Percentiles rank a stretch among this genome's conserved stretches.
Conservation (phyloP, 306 rosid genomes). For the Gynostemma pentaphyllum region DNA sequence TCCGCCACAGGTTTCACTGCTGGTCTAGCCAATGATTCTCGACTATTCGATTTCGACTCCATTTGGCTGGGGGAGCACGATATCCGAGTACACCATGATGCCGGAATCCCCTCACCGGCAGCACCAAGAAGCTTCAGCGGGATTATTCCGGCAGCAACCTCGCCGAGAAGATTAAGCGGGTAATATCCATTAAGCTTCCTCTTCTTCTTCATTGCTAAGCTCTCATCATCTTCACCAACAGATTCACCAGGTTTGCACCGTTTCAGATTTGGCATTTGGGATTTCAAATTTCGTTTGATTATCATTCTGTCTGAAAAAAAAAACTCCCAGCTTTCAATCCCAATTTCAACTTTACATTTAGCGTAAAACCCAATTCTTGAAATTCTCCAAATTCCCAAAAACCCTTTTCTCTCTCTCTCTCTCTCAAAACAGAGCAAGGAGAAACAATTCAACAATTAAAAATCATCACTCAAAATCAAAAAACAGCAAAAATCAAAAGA, state of each 20-base stretch:
- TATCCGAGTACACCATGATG: slow-evolving; percentile 56
- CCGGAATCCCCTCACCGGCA: slow-evolving; percentile 48
- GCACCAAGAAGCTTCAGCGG: slow-evolving; percentile 55
- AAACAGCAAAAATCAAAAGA: slow-evolving; percentile 15
- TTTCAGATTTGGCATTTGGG: slow-evolving; percentile 97
- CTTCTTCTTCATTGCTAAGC: slow-evolving; percentile 54
- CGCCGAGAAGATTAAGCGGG: slow-evolving; percentile 76
- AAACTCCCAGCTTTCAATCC: slow-evolving; percentile 11
- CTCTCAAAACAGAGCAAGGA: slow-evolving; percentile 58
- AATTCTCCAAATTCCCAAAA: slow-evolving; percentile 20
- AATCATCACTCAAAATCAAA: not conserved
- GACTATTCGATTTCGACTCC: slow-evolving; percentile 32
- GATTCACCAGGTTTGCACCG: slow-evolving; percentile 60
- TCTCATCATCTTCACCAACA: slow-evolving; percentile 62
- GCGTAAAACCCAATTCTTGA: slow-evolving; percentile 1
- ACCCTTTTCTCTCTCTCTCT: slow-evolving; percentile 45
- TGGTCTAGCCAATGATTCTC: slow-evolving; percentile 17
- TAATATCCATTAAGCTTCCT: slow-evolving; percentile 61
- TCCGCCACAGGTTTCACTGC: slow-evolving; percentile 27
- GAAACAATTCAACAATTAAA: slow-evolving; percentile 11
- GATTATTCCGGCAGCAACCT: slow-evolving; percentile 71
- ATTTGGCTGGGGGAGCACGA: slow-evolving; percentile 43
- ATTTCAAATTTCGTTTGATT: slow-evolving; percentile 82
- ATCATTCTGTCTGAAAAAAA: slow-evolving; percentile 37
- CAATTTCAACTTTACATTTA: slow-evolving; percentile 27